Base-by-base conservation (phyloP, 2,329 filamentous ascomycete genomes). In the Colletotrichum lini region DNA sequence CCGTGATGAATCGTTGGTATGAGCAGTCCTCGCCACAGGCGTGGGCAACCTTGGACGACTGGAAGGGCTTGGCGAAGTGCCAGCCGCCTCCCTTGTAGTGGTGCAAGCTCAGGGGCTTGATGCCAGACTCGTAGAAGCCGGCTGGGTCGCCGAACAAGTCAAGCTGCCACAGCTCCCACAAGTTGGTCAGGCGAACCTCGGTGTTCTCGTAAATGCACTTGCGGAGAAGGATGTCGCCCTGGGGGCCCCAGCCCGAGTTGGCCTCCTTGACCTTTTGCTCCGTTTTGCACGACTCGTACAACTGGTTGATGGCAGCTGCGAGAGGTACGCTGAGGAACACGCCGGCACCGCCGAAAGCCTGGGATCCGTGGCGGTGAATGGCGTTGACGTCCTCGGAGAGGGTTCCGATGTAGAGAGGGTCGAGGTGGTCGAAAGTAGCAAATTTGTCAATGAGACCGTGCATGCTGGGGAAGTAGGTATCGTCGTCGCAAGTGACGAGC, bases 181-280 rank as follows among this genome's bases (percentile, higher is more conserved):
- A 79, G 16, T 86, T 83, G 2, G 87, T 89, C 62, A 92, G 78
- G n/a, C 86, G 85, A 12, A 88, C 87, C 44, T 87, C 84, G 2
- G 89, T 89, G 78, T 91, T 86, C 74, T 90, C 86, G 79, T 91
- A 91, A 75, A 92, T 88, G 79, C 90, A 92, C 76, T 90, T 88
- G 65, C 88, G 87, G 30, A 91, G 84, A 42, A 90, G 82, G 67
- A 90, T 89, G 75, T 92, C 90, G 54, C 89, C 90, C 76, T 88
- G 86, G 10, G 88, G 85, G 2, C 88, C 88, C 87, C 88, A 90
- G 63, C 88, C 88, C 0, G 86, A 86, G 78, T 90, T 85, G 21
- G 88, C 83, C 75, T 89, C 86, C 50, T 82, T 78, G 59, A 90
- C 81, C 80, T 89, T 89, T 71, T 87, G 77, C 7, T 84, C 80